These are phyloP conservation scores for Vachellia collinsii DNA, from an alignment of 306 rosid genomes.

Conservation along the genomic window DNA sequence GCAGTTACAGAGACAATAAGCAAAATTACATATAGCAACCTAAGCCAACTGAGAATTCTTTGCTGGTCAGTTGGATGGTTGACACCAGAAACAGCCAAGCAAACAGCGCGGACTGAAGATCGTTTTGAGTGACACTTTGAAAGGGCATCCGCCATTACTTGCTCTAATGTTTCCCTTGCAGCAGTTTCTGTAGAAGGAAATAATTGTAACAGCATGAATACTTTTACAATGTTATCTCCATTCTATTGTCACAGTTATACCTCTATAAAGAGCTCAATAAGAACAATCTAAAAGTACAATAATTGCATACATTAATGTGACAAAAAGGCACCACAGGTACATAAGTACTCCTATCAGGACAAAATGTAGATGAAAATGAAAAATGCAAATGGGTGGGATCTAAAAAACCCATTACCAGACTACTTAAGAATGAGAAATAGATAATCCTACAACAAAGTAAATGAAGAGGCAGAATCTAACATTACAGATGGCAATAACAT, in stretches of 20 bases:
- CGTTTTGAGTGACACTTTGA: constrained; percentile 74
- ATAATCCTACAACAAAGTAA: constrained; percentile 28
- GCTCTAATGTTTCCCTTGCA: constrained; percentile 88
- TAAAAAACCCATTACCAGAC: constrained; percentile 14
- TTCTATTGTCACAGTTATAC: constrained; percentile 29
- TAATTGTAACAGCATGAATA: constrained; percentile 26
- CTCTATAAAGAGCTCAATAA: constrained; percentile 3
- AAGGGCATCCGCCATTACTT: constrained; percentile 89
- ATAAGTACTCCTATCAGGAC: not conserved
- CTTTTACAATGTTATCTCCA: constrained; percentile 17
- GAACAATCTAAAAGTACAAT: not conserved
- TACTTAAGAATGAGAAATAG: constrained; percentile 4
- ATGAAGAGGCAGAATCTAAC: constrained; percentile 17
- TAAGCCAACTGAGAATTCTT: constrained; percentile 77
- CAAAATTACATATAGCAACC: constrained; percentile 50
- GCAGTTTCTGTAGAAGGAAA: constrained; percentile 65
- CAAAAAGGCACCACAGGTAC: not conserved
- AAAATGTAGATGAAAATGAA: not conserved
- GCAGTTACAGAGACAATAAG: constrained; percentile 21
- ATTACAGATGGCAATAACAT: constrained; percentile 4
- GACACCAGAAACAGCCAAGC: constrained; percentile 91
- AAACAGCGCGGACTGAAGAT: constrained; percentile 86
- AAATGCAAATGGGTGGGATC: not conserved
- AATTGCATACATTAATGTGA: not conserved
- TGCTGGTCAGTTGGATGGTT: constrained; percentile 91